Base-by-base conservation (phyloP, 208 protist species). In the Trypanosoma platydactyli region DNA sequence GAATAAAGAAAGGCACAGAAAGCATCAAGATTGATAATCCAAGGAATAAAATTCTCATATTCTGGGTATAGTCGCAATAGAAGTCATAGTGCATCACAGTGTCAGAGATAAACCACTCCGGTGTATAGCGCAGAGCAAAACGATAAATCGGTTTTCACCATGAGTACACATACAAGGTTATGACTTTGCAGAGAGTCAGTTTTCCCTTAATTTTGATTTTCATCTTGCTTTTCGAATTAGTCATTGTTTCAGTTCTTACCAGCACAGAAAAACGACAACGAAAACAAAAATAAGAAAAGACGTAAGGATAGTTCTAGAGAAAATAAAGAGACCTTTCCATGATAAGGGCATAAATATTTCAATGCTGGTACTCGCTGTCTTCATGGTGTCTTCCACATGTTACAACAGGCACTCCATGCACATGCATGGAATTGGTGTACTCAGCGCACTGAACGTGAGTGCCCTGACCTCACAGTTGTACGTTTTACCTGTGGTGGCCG, bases 1-100 rank as follows among this genome's bases (percentile, higher is more conserved):
- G 33, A 58, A 68, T n/a, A 67, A 57, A 3, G 25, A 67, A 48
- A 57, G 25, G 46, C 44, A 67, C 5, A 57, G 41, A 48, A 56
- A 46, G 6, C 6, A 22, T 56, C 50, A 5, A 16, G 55, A 56
- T 22, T 18, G 18, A 41, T 33, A 35, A 4, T 12, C 11, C 16
- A 38, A 38, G 9, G 9, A 9, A 9, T 38, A 38, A 38, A 11
- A 38, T 38, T 11, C 9, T 11, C 9, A 38, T 38, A 38, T 38
- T 38, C n/a, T n/a, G n/a, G n/a, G n/a, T n/a, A n/a, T n/a, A n/a
- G n/a, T n/a, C 44, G 44, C 13, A 48, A 12, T 48, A 48, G 44
- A 5, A 48, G n/a, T 22, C 4, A 16, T 22, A 48, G 12, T 24
- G 44, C 44, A 22, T 48, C 18, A 38, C 9, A 38, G 33, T 11